phyloP scores from a whole-genome alignment of 2,329 filamentous ascomycete genomes.

The Sordariomycetes sp. region DNA sequence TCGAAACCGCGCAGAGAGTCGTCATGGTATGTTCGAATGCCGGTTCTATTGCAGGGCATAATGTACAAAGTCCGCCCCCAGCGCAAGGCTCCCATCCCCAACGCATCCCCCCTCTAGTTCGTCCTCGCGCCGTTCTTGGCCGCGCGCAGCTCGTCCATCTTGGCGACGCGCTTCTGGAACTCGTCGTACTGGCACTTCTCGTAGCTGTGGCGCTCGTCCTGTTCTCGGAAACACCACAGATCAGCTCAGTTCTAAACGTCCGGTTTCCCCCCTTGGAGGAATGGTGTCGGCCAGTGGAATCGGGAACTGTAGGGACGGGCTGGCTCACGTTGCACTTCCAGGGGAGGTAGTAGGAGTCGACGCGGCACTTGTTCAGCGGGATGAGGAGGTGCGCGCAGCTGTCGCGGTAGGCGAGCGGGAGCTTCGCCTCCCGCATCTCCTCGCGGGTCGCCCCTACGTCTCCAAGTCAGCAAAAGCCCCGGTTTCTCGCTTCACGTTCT shows the following conservation, averaged over 20 bases:
- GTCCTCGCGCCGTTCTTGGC: conserved; percentile 76
- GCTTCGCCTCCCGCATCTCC: conserved; percentile 84
- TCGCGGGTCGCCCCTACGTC: conserved; percentile 64
- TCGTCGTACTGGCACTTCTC: conserved; percentile 99
- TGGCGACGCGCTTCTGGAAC: conserved; percentile 96
- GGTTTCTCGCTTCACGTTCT: not conserved
- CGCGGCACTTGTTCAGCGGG: conserved; percentile 88
- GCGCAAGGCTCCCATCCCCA: not conserved
- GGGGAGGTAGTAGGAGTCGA: conserved; percentile 83
- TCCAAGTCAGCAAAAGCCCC: not conserved
- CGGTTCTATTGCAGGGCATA: not conserved
- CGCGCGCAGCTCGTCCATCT: conserved; percentile 93
- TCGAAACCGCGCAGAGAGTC: no score
- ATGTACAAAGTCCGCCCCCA: not conserved
- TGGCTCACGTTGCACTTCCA: conserved; percentile 91
- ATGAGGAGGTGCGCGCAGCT: conserved; percentile 92
- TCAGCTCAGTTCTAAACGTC: not conserved
- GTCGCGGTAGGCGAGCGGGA: conserved; percentile 87
- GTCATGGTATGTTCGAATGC: not conserved
- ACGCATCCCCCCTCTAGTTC: conserved; percentile 46
- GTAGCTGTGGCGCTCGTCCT: conserved; percentile 96
- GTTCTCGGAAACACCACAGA: conserved; percentile 5
- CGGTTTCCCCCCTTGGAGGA: not conserved
- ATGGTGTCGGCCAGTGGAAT: not conserved
- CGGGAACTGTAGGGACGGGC: not conserved